These are phyloP conservation scores for Entomortierella parvispora DNA, from an alignment of 192 early-diverging fungal genomes.

Conservation along the genomic window DNA sequence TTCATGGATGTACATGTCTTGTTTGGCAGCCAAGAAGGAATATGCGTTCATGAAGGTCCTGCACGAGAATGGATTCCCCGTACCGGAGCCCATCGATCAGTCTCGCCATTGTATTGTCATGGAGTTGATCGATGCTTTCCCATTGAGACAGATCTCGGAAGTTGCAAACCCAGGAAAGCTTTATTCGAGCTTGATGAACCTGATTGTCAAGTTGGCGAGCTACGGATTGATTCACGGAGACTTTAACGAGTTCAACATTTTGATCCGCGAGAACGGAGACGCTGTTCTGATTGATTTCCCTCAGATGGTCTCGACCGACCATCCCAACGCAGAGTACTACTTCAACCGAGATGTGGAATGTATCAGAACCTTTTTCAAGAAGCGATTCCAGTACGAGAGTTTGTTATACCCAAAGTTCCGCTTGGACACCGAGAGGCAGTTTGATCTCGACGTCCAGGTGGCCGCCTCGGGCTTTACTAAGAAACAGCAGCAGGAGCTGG, in stretches of 20 bases:
- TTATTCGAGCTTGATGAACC: slow-evolving; percentile 93
- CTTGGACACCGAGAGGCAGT: slow-evolving; percentile 83
- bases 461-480: slow-evolving; percentile 96
- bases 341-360: slow-evolving; percentile 99
- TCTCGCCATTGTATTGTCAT: slow-evolving; percentile 98
- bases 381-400: slow-evolving; percentile 92
- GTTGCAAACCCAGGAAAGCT: slow-evolving; percentile 91
- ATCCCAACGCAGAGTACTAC: slow-evolving; percentile 94
- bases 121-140: slow-evolving; percentile 94
- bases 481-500: slow-evolving; percentile 90
- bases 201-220: slow-evolving; percentile 94
- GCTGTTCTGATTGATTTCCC: slow-evolving; percentile 99
- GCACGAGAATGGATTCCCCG: slow-evolving; percentile 92
- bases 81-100: slow-evolving; percentile 92
- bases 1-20: slow-evolving; percentile 99
- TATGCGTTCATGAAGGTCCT: slow-evolving; percentile 97
- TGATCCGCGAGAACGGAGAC: slow-evolving; percentile 81
- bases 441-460: slow-evolving; percentile 94
- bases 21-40: slow-evolving; percentile 98
- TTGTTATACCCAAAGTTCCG: slow-evolving; percentile 91
- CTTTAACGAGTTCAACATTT: slow-evolving; percentile 99
- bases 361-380: slow-evolving; percentile 93
- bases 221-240: slow-evolving; percentile 98
- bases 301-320: slow-evolving; percentile 99
- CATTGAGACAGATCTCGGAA: slow-evolving; percentile 89